Base-by-base conservation (phyloP, 371 early-diverging fungal species). In the Choanephora cucurbitarum region DNA sequence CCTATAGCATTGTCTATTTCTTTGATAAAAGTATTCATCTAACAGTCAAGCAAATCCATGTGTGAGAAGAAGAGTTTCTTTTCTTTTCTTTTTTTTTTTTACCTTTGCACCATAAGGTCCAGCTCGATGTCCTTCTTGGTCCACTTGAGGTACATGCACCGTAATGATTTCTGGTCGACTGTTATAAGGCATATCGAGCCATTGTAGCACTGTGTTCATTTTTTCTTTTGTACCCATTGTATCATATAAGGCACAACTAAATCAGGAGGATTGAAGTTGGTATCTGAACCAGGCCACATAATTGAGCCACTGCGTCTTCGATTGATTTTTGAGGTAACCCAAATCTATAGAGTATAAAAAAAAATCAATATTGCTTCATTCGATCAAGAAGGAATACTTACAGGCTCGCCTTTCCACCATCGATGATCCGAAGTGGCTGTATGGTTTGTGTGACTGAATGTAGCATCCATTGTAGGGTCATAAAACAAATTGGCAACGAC, bases 331-430 rank as follows among this genome's bases (percentile, higher is more conserved):
- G 90, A 86, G 0, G 95, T 93, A 23, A 84, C 79, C 97, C 97
- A 97, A 21, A 97, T 90, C 89, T 90, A 75, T 0, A 42, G 13
- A 46, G n/a, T 14, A 31, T 13, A 44, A 44, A 17, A 41, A 62
- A 51, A 31, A 21, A 37, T 41, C 18, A 44, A 15, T 23, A 33
- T 43, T 9, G n/a, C 15, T 10, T 21, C 11, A n/a, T n/a, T n/a
- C n/a, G n/a, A n/a, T n/a, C n/a, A n/a, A n/a, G n/a, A n/a, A n/a
- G n/a, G n/a, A 40, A 1, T 24, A 51, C 63, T 60, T 80, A 88
- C 83, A n/a, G 97, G 95, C 60, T 96, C 94, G 5, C 91, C 94
- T 23, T 85, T 83, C 88, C 91, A 92, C 95, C 95, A 98, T 76
- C 85, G 80, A n/a, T 71, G 64, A 48, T 84, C 75, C 48, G 67